Evolutionary conservation across 805 yeast species (phyloP).

Genomic region (Geotrichum ghanense): DNA sequence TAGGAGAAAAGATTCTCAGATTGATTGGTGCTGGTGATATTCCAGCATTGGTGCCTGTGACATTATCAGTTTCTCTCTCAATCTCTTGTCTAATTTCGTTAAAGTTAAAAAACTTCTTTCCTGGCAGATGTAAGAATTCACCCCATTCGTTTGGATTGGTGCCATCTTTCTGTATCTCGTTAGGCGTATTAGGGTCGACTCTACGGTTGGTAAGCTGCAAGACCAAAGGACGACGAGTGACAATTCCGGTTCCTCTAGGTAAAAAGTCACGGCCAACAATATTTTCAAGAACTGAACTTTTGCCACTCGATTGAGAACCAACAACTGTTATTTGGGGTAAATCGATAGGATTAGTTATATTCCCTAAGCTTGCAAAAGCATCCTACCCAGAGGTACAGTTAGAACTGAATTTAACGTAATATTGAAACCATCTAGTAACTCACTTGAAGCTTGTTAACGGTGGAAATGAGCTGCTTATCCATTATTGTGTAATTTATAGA

Average conservation of each 20-base stretch:
- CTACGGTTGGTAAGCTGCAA: slow-evolving; percentile 69
- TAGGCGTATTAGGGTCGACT: slow-evolving; percentile 19
- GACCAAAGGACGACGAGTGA: slow-evolving; percentile 78
- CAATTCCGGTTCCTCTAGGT: slow-evolving; percentile 90
- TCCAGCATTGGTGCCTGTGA: slow-evolving; percentile 64
- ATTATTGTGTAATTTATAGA: slow-evolving; percentile 23
- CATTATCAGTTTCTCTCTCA: slow-evolving; percentile 80
- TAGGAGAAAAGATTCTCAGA: slow-evolving; percentile 85
- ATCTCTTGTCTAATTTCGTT: slow-evolving; percentile 84
- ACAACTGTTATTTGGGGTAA: slow-evolving; percentile 92
- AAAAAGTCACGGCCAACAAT: slow-evolving; percentile 85
- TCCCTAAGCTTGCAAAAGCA: slow-evolving; percentile 94
- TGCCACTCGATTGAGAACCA: slow-evolving; percentile 85
- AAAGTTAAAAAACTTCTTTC: slow-evolving; percentile 76
- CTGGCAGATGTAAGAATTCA: slow-evolving; percentile 88
- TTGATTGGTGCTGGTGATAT: slow-evolving; percentile 89
- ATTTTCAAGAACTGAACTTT: slow-evolving; percentile 80
- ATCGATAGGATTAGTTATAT: slow-evolving; percentile 87
- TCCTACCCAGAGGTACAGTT: slow-evolving; percentile 39
- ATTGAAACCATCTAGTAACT: background rate
- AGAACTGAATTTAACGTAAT: background rate
- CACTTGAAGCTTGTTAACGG: slow-evolving; percentile 56
- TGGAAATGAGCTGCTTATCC: slow-evolving; percentile 67
- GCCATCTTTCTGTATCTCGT: slow-evolving; percentile 13
- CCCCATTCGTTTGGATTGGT: slow-evolving; percentile 74